Conservation (phyloP, 805 yeast genomes). For the Candida cerambycidarum region DNA sequence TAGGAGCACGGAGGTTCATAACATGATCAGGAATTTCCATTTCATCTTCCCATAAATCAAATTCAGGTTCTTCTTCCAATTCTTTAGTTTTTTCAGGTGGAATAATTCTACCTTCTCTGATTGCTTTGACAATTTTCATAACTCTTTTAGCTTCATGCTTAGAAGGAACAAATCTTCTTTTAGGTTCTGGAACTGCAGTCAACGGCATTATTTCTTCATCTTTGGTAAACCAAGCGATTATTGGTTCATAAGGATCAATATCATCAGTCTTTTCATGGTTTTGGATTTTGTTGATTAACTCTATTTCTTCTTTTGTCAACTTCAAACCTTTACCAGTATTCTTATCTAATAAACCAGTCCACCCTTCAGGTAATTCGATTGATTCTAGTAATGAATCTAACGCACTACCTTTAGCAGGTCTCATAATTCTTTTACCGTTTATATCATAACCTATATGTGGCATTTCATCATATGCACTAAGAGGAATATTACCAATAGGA, state of each 20-base stretch:
- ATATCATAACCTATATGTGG: conserved; percentile 97
- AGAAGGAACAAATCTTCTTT: conserved; percentile 94
- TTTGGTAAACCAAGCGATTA: conserved; percentile 93
- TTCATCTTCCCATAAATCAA: conserved; percentile 80
- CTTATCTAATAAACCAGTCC: conserved; percentile 95
- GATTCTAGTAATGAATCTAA: conserved; percentile 84
- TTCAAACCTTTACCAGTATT: conserved; percentile 84
- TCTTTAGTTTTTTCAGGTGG: conserved; percentile 63
- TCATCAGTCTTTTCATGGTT: conserved; percentile 75
- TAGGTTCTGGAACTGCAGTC: conserved; percentile 94
- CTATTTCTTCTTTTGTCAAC: conserved; percentile 82
- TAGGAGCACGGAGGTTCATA: conserved; percentile 94
- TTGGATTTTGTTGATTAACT: conserved; percentile 82
- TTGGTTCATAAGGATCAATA: conserved; percentile 88
- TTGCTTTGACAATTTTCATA: conserved; percentile 95
- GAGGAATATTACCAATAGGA: conserved; percentile 91
- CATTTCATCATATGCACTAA: conserved; percentile 92
- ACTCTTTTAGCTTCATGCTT: conserved; percentile 94
- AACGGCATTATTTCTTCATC: conserved; percentile 86
- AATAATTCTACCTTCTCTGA: conserved; percentile 91
- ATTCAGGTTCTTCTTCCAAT: conserved; percentile 51
- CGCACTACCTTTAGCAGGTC: conserved; percentile 97
- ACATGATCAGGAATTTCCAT: conserved; percentile 64
- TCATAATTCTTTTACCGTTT: conserved; percentile 96
- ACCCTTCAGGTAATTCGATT: conserved; percentile 95